Base-by-base conservation (phyloP, 495 filamentous ascomycete species). In the Aspergillus affinis region DNA sequence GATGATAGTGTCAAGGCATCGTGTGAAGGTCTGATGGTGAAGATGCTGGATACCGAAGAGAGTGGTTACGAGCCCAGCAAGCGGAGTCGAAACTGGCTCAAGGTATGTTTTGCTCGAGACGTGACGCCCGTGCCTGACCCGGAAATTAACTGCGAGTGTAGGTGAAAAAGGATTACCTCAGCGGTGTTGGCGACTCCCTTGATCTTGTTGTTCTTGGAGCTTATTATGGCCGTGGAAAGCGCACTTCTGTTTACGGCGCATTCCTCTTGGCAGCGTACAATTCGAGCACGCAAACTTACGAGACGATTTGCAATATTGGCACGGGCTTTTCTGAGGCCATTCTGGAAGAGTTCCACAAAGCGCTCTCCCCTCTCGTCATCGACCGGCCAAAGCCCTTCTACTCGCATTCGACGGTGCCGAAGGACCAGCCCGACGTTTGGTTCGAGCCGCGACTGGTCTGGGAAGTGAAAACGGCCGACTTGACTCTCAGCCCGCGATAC, bases 21-120 rank as follows among this genome's bases (percentile, higher is more conserved):
- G 0, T 98, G 94, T 66, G 94, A 98, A 77, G 94, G 94, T 6
- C 76, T 98, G 36, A 98, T 98, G 94, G 94, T 98, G 12, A 98
- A 98, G 76, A 98, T 98, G 93, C 76, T 98, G 54, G 92, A 97
- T 67, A 96, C 93, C 2, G 74, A 82, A 0, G 92, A 96, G 70
- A 93, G 89, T 67, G 89, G 89, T 60, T 98, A 98, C 65, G 92
- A 98, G 78, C 94, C 94, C 4, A 92, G 88, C 71, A 96, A 95
- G 72, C 87, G 94, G 50, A 93, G 89, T 80, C 90, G 92, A 26
- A 98, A 98, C 65, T 98, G 94, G 94, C 86, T 98, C 30, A 98
- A 98, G 83, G 91, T 90, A 78, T 54, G 73, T 60, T 20, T 23
- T 12, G 3, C 17, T 20, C 17, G 18, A 23, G 26, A 8, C 13